Conservation (phyloP, 2,329 filamentous ascomycete species). For the Pezicula rhizophila region DNA sequence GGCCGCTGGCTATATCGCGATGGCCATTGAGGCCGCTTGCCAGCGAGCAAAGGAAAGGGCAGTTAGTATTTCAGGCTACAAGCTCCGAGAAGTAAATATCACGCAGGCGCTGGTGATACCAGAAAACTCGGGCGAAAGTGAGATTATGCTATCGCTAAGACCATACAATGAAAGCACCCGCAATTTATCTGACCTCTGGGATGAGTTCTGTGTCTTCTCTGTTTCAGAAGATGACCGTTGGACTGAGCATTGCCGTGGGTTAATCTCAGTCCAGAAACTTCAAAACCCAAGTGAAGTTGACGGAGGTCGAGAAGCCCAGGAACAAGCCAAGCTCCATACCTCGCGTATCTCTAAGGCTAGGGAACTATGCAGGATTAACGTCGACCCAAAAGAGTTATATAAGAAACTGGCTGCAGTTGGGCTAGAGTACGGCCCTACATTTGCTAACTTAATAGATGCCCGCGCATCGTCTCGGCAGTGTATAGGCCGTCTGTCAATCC, state of each 20-base stretch:
- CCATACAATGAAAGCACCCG: constrained; percentile 34
- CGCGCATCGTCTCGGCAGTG: constrained; percentile 28
- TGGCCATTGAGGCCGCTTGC: constrained; percentile 22
- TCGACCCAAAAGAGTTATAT: too few relatives aligned
- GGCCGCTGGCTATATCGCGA: constrained; percentile 20
- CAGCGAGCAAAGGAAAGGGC: neutral
- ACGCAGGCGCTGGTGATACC: constrained; percentile 46
- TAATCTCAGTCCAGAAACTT: constrained; percentile 31
- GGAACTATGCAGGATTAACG: too few relatives aligned
- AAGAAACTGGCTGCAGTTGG: constrained; percentile 22
- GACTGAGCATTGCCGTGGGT: constrained; percentile 47
- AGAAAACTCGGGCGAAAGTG: constrained; percentile 37
- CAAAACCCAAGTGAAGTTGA: neutral
- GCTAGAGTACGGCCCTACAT: constrained; percentile 42
- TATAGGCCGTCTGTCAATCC: constrained; percentile 28
- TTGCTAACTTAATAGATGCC: constrained; percentile 42
- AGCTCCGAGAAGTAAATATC: constrained; percentile 41
- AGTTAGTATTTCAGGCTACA: constrained; percentile 28
- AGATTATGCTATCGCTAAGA: constrained; percentile 41
- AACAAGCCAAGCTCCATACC: neutral
- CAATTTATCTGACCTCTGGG: constrained; percentile 37
- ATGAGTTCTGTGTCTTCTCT: constrained; percentile 48
- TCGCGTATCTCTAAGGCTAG: too few relatives aligned
- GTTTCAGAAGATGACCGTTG: constrained; percentile 44
- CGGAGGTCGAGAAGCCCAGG: neutral